Conservation (phyloP, 306 rosid genomes). For the Cicer bijugum region DNA sequence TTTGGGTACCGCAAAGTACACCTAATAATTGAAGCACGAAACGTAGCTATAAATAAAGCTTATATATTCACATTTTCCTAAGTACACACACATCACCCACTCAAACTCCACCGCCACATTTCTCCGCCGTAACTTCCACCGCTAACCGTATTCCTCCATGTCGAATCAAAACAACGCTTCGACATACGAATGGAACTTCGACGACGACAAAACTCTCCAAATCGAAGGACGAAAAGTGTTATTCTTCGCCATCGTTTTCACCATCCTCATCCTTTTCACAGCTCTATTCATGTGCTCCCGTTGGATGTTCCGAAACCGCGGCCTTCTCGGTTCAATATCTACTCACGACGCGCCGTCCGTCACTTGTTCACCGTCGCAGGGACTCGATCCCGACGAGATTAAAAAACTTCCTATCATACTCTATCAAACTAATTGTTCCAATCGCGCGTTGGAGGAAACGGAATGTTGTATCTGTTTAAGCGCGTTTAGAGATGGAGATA, state of each 20-base stretch:
- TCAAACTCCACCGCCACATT: not conserved
- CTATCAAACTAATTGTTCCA: slow-evolving; percentile 38
- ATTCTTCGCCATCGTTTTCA: slow-evolving; percentile 61
- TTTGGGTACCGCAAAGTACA: too few relatives aligned
- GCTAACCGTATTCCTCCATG: slow-evolving; percentile 27
- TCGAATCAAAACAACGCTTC: slow-evolving; percentile 40
- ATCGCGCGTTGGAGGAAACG: slow-evolving; percentile 37
- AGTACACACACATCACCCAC: not conserved
- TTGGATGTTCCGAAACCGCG: slow-evolving; percentile 67
- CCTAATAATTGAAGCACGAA: not conserved
- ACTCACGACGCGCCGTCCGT: not conserved
- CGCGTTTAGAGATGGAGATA: slow-evolving; percentile 66
- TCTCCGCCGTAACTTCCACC: slow-evolving; percentile 3
- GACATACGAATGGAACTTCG: slow-evolving; percentile 58
- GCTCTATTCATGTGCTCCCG: slow-evolving; percentile 65
- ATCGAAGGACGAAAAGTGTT: slow-evolving; percentile 64
- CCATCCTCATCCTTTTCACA: slow-evolving; percentile 53
- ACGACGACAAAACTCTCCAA: slow-evolving; percentile 57
- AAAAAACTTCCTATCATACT: slow-evolving; percentile 60
- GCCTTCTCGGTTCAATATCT: not conserved
- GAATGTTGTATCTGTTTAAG: slow-evolving; percentile 90
- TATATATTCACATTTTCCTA: not conserved
- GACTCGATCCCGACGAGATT: slow-evolving; percentile 59
- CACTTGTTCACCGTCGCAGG: slow-evolving; percentile 32
- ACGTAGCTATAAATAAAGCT: slow-evolving; percentile 1